Percentiles rank a stretch among this genome's conserved stretches.
Evolutionary conservation across 2,329 filamentous ascomycete species (phyloP).

Genomic region (Hymenotorrendiella dingleyae): DNA sequence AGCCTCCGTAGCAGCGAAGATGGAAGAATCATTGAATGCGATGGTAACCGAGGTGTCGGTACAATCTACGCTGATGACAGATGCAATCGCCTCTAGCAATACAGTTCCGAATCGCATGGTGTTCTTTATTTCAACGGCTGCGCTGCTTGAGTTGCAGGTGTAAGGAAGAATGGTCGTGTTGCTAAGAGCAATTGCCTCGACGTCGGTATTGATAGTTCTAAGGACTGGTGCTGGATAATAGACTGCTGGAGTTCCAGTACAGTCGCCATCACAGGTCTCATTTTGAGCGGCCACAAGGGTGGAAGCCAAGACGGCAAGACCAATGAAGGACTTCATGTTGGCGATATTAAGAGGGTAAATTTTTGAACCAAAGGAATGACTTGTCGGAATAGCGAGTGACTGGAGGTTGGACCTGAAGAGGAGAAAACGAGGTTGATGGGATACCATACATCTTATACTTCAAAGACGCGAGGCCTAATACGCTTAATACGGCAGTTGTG

Average conservation of each 20-base stretch:
- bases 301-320: constrained; percentile 7
- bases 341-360: constrained; percentile 3
- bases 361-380: neutral
- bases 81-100: constrained; percentile 30
- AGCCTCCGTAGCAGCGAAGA: constrained; percentile 21
- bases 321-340: constrained; percentile 13
- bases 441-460: constrained; percentile 3
- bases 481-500: neutral
- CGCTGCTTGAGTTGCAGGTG: constrained; percentile 8
- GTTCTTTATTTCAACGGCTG: constrained; percentile 23
- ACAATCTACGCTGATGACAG: constrained; percentile 29
- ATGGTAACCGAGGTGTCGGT: constrained; percentile 20
- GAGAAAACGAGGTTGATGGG: neutral
- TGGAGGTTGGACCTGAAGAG: constrained; percentile 3
- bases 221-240: constrained; percentile 13
- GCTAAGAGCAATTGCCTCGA: constrained; percentile 9
- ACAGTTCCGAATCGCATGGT: constrained; percentile 28
- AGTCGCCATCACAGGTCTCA: constrained; percentile 6
- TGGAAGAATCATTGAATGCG: constrained; percentile 23
- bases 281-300: constrained; percentile 7
- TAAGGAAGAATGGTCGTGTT: constrained; percentile 17
- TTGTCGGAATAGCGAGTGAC: neutral
- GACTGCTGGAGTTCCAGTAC: constrained; percentile 1
- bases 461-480: neutral
- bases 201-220: constrained; percentile 9